Percentiles rank a stretch among this genome's conserved stretches.
Conservation (phyloP, 306 rosid genomes). For the Pyrus betulifolia region DNA sequence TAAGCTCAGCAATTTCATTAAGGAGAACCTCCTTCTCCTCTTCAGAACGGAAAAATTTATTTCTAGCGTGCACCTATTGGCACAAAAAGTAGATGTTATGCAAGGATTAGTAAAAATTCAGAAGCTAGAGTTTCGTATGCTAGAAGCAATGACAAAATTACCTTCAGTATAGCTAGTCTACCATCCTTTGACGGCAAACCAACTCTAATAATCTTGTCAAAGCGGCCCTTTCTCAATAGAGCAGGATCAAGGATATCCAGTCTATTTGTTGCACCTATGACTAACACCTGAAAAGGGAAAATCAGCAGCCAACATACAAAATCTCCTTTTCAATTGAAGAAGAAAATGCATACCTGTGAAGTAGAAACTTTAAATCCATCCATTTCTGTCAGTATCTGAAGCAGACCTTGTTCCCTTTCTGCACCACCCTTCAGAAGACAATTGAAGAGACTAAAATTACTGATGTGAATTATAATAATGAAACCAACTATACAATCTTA, state of each 20-base stretch:
- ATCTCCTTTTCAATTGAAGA: conserved; percentile 10
- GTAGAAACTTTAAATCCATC: conserved; percentile 97
- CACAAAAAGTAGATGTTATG: conserved; percentile 9
- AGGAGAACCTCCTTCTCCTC: conserved; percentile 70
- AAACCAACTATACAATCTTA: neutral
- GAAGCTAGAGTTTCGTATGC: neutral
- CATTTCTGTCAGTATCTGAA: conserved; percentile 93
- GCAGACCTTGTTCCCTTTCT: conserved; percentile 95
- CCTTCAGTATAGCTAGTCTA: conserved; percentile 91
- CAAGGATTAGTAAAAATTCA: neutral
- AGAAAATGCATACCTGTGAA: conserved; percentile 50
- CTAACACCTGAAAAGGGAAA: conserved; percentile 69
- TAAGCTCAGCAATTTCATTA: conserved; percentile 71
- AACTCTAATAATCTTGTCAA: conserved; percentile 96
- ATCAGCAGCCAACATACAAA: conserved; percentile 25
- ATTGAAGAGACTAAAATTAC: conserved; percentile 4
- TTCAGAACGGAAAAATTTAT: conserved; percentile 75
- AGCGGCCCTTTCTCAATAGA: conserved; percentile 92
- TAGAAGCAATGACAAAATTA: conserved; percentile 21
- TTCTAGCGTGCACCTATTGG: conserved; percentile 92
- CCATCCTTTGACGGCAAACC: conserved; percentile 97
- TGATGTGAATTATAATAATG: neutral
- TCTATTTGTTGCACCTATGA: conserved; percentile 98
- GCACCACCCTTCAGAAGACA: conserved; percentile 77
- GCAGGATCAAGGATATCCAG: conserved; percentile 98